Evolutionary conservation across 2,329 filamentous ascomycete species (phyloP).

Genomic region (Akanthomyces muscarius): DNA sequence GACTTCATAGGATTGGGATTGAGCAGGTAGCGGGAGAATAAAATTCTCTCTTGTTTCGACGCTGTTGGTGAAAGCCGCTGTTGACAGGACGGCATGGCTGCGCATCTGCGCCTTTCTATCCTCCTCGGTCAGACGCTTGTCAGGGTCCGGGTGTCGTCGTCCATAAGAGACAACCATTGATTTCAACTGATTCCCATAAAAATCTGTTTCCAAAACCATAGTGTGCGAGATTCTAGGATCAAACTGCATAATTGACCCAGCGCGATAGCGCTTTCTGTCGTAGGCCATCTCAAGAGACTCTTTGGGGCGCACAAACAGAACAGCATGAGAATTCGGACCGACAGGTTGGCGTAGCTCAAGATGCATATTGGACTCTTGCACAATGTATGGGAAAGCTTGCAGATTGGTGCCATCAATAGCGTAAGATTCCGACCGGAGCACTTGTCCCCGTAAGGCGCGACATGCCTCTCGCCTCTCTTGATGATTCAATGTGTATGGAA

Average conservation of each 20-base stretch:
- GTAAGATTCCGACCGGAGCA: conserved; percentile 17
- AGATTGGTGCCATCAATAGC: conserved; percentile 12
- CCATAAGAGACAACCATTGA: conserved; percentile 15
- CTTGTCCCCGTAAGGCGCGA: conserved; percentile 14
- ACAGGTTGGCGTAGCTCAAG: conserved; percentile 8
- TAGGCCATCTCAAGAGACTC: conserved; percentile 10
- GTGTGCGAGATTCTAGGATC: conserved; percentile 14
- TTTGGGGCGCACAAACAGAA: conserved; percentile 11
- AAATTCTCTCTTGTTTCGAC: conserved; percentile 5
- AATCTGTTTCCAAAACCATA: conserved; percentile 17
- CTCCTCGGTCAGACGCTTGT: conserved; percentile 6
- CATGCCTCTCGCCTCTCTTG: conserved; percentile 16
- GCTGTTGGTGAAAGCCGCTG: conserved; percentile 12
- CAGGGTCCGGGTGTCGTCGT: conserved; percentile 7
- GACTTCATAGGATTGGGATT: conserved; percentile 6
- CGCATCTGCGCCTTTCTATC: conserved; percentile 13
- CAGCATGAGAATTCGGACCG: conserved; percentile 3
- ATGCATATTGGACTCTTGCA: conserved; percentile 13
- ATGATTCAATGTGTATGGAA: neutral
- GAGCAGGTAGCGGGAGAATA: neutral
- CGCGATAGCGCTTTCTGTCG: conserved; percentile 3
- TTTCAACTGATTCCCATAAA: conserved; percentile 15
- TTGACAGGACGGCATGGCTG: conserved; percentile 10
- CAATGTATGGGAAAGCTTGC: conserved; percentile 1
- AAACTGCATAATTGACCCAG: neutral